Percentiles rank a stretch among this genome's conserved stretches.
These are phyloP conservation scores for Pseudogymnoascus sp. DNA, from an alignment of 2,329 filamentous ascomycete genomes.

Conservation along the genomic window DNA sequence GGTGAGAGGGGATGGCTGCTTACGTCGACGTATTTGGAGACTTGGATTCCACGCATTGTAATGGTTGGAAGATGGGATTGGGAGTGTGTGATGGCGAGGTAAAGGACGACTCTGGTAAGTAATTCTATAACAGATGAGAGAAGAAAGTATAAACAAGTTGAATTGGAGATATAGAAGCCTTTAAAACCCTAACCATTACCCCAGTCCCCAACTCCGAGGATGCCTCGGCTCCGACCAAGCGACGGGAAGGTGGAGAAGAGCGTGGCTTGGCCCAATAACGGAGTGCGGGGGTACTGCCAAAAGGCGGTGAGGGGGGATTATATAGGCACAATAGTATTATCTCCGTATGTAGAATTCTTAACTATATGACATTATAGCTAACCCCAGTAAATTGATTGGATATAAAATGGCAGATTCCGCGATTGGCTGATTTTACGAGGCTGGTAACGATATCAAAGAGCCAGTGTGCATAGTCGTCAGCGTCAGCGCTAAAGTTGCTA, in stretches of 20 bases:
- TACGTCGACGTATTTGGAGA: constrained; percentile 70
- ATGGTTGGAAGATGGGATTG: background rate
- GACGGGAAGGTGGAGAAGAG: background rate
- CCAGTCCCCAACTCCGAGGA: background rate
- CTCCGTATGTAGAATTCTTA: too few relatives aligned
- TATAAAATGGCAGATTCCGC: too few relatives aligned
- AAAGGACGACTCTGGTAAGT: background rate
- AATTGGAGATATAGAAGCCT: background rate
- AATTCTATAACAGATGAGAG: background rate
- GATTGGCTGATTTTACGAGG: too few relatives aligned
- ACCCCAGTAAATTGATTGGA: too few relatives aligned
- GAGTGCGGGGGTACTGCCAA: background rate
- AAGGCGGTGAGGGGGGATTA: background rate
- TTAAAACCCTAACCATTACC: background rate
- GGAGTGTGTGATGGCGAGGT: background rate
- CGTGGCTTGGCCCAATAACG: background rate
- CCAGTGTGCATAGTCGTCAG: too few relatives aligned
- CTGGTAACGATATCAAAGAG: too few relatives aligned
- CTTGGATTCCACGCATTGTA: constrained; percentile 66
- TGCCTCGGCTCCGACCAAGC: constrained; percentile 1
- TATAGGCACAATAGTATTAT: too few relatives aligned
- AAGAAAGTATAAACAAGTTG: background rate
- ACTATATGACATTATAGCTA: too few relatives aligned
- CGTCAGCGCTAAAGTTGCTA: too few relatives aligned
- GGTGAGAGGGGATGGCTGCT: constrained; percentile 4